Percentiles rank a stretch among this genome's conserved stretches.
Conservation (phyloP, 164 flowering plant species). For the Amborella trichopoda region DNA sequence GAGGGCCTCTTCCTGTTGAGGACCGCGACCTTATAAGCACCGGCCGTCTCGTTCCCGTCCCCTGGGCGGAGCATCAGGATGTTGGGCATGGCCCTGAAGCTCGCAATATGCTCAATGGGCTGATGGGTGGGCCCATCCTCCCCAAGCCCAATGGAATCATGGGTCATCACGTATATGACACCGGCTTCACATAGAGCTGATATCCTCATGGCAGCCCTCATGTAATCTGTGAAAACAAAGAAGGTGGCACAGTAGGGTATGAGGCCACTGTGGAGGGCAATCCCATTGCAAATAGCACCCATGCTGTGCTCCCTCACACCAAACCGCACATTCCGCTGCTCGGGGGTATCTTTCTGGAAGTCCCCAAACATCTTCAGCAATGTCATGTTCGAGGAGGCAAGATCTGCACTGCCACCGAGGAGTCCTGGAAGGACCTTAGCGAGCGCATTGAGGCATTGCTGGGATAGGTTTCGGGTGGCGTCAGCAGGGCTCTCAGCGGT, state of each 20-base stretch:
- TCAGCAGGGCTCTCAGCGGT: constrained; percentile 88
- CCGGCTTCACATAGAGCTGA: constrained; percentile 51
- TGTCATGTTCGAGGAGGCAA: constrained; percentile 35
- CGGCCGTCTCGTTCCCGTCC: constrained; percentile 61
- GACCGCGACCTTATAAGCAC: constrained; percentile 49
- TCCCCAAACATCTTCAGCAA: constrained; percentile 19
- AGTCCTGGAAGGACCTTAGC: constrained; percentile 17
- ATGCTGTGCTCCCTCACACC: constrained; percentile 61
- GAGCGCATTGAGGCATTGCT: constrained; percentile 27
- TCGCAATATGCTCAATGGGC: constrained; percentile 54
- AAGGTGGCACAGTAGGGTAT: constrained; percentile 58
- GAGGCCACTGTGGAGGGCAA: constrained; percentile 49
- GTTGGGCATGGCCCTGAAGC: constrained; percentile 43
- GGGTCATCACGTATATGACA: constrained; percentile 53
- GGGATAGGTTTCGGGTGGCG: constrained; percentile 90
- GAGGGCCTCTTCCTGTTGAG: constrained; percentile 24
- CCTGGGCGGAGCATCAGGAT: constrained; percentile 45
- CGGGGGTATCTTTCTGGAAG: constrained; percentile 17
- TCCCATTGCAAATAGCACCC: constrained; percentile 53
- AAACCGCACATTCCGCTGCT: constrained; percentile 36
- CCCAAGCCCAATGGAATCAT: constrained; percentile 65
- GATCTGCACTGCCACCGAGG: constrained; percentile 40
- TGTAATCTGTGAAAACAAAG: constrained; percentile 49
- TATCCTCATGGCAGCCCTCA: constrained; percentile 37
- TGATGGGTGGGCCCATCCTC: constrained; percentile 80